These are phyloP conservation scores for Amanita phalloides DNA, from an alignment of 768 basidiomycete genomes.

Conservation along the genomic window DNA sequence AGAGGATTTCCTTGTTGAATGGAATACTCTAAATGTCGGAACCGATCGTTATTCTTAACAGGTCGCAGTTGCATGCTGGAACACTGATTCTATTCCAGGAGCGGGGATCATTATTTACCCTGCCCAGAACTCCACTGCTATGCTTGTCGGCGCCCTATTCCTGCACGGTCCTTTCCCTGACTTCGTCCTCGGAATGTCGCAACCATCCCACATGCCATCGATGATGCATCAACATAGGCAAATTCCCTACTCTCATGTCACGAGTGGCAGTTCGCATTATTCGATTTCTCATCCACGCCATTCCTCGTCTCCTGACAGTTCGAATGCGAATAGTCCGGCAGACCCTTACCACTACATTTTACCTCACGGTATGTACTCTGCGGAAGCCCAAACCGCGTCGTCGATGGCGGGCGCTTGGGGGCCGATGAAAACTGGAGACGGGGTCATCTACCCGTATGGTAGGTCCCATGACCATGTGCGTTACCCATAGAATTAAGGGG, in stretches of 20 bases:
- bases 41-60: slow-evolving; percentile 10
- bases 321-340: slow-evolving; percentile 23
- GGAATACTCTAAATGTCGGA: neutral
- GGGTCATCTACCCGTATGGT: neutral
- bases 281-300: slow-evolving; percentile 15
- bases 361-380: slow-evolving; percentile 11
- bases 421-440: neutral
- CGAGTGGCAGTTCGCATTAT: slow-evolving; percentile 8
- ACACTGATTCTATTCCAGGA: slow-evolving; percentile 30
- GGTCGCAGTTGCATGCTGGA: slow-evolving; percentile 46
- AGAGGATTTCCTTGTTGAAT: slow-evolving; percentile 13
- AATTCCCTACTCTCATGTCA: slow-evolving; percentile 18
- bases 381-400: slow-evolving; percentile 2
- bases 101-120: slow-evolving; percentile 46
- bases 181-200: slow-evolving; percentile 25
- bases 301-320: slow-evolving; percentile 24
- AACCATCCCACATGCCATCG: slow-evolving; percentile 16
- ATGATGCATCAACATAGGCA: slow-evolving; percentile 18
- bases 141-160: slow-evolving; percentile 42
- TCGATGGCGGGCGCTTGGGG: slow-evolving; percentile 2
- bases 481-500: neutral
- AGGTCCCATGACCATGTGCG: neutral
- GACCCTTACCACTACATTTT: slow-evolving; percentile 25
- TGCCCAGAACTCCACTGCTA: slow-evolving; percentile 36
- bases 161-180: slow-evolving; percentile 36